Evolutionary conservation across 2,329 filamentous ascomycete species (phyloP).

Genomic region (Aureobasidium sp.): DNA sequence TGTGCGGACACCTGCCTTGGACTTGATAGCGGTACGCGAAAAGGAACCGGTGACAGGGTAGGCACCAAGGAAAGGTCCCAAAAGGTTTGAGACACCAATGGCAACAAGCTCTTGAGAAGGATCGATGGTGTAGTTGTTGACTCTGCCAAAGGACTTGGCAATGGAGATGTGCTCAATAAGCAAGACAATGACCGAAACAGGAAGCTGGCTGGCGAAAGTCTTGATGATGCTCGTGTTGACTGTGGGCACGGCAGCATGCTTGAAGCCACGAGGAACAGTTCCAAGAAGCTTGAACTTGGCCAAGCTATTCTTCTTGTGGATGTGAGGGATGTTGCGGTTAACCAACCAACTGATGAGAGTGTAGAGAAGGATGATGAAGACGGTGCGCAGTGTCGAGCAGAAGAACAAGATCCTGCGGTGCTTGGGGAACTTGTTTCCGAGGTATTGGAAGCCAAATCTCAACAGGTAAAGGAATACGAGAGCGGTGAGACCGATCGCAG

Average conservation of each 20-base stretch:
- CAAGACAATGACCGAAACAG: conserved; percentile 84
- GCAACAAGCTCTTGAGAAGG: conserved; percentile 94
- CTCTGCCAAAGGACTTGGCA: conserved; percentile 88
- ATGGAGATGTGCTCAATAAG: conserved; percentile 96
- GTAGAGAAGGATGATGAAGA: conserved; percentile 86
- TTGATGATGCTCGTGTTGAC: conserved; percentile 61
- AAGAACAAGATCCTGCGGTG: conserved; percentile 79
- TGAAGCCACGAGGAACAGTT: conserved; percentile 76
- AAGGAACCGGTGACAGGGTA: conserved; percentile 95
- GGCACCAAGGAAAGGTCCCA: conserved; percentile 84
- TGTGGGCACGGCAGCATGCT: conserved; percentile 65
- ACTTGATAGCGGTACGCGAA: conserved; percentile 92
- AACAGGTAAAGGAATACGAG: conserved; percentile 71
- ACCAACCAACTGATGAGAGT: conserved; percentile 83
- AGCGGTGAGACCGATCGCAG: conserved; percentile 80
- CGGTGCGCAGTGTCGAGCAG: conserved; percentile 79
- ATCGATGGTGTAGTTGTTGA: conserved; percentile 95
- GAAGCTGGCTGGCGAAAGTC: conserved; percentile 64
- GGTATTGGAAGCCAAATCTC: conserved; percentile 56
- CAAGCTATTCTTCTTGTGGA: conserved; percentile 25
- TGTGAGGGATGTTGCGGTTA: conserved; percentile 53
- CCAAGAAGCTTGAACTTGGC: conserved; percentile 67
- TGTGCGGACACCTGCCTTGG: conserved; percentile 89
- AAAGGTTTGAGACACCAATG: conserved; percentile 82
- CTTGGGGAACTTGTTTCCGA: conserved; percentile 62